Evolutionary conservation across 768 basidiomycete species (phyloP), one percentile per base, ranked within the genome.

Genomic region (Piloderma croceum): DNA sequence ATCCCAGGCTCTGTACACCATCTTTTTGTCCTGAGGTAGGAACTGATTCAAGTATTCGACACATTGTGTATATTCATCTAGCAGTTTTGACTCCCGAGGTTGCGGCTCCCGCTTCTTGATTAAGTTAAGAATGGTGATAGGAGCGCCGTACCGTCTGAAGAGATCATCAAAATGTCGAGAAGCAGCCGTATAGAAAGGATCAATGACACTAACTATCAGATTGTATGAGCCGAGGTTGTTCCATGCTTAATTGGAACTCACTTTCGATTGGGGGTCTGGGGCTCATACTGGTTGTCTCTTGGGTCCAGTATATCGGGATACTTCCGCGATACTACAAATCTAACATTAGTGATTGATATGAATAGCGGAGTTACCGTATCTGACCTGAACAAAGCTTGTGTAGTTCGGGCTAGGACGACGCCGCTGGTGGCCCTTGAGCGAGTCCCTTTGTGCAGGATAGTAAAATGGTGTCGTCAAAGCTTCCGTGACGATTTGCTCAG

Each of bases 301-400:
- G 94, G 10, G 88, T 87, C 96, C 96, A 99, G 56, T 86, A 92
- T 3, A 98, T 72, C 0, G 96, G 96, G 24, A 99, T 97, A 45
- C 90, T 92, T 6, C 94, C 94, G 17, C 94, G 76, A 58, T 93
- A 92, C 82, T 90, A 43, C n/a, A 24, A 38, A 11, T 13, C 24
- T 37, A 11, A 27, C 33, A n/a, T 23, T 24, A 27, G 15, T 21
- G 19, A 17, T 31, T 20, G 1, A 31, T 13, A 15, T 11, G 34
- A 20, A 41, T 42, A 20, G 12, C 34, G 15, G 11, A 39, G 21
- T 7, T 5, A 18, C 37, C 11, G 48, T 18, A 11, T 34, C 62
- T 5, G 49, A 80, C 88, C 66, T 98, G 94, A 3, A 98, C 90
- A 59, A 91, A 97, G 46, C 90, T 91, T 1, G 96, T 96, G 55